These are phyloP conservation scores for Graphilbum fragrans DNA, from an alignment of 2,329 filamentous ascomycete genomes.

Conservation along the genomic window DNA sequence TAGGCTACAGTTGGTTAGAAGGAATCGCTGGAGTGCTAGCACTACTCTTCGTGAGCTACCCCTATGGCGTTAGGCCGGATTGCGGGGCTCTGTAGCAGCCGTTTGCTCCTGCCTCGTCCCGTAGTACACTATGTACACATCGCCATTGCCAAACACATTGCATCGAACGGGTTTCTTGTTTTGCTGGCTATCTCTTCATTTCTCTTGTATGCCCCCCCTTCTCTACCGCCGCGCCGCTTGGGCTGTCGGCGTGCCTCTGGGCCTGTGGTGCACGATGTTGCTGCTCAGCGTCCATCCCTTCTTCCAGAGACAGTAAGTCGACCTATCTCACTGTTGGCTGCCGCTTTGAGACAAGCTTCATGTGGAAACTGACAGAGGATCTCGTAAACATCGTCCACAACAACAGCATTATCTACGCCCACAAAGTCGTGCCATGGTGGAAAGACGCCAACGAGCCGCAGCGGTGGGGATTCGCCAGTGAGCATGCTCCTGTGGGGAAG, in stretches of 20 bases:
- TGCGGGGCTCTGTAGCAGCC: no score
- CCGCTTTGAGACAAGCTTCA: no score
- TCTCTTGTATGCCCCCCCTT: neutral
- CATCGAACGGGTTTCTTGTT: neutral
- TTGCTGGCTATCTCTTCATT: neutral
- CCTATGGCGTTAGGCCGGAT: no score
- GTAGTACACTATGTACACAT: no score
- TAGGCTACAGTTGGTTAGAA: no score
- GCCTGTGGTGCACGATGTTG: constrained; percentile 56
- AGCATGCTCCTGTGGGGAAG: constrained; percentile 17
- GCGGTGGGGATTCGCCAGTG: constrained; percentile 76
- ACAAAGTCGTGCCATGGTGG: constrained; percentile 63
- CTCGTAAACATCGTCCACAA: no score
- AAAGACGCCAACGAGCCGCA: constrained; percentile 65
- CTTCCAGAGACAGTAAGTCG: constrained; percentile 69
- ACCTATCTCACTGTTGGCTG: neutral
- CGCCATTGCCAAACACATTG: no score
- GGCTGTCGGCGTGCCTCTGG: constrained; percentile 45
- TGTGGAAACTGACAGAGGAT: no score
- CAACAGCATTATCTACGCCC: constrained; percentile 74
- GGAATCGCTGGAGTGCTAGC: no score
- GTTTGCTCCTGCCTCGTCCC: neutral
- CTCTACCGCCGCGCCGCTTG: constrained; percentile 29
- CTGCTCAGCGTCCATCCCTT: constrained; percentile 52
- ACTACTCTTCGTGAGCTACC: no score